Percentiles rank a stretch among this genome's conserved stretches.
phyloP scores from a whole-genome alignment of 495 filamentous ascomycete species.

The Bryoglossum gracile region DNA sequence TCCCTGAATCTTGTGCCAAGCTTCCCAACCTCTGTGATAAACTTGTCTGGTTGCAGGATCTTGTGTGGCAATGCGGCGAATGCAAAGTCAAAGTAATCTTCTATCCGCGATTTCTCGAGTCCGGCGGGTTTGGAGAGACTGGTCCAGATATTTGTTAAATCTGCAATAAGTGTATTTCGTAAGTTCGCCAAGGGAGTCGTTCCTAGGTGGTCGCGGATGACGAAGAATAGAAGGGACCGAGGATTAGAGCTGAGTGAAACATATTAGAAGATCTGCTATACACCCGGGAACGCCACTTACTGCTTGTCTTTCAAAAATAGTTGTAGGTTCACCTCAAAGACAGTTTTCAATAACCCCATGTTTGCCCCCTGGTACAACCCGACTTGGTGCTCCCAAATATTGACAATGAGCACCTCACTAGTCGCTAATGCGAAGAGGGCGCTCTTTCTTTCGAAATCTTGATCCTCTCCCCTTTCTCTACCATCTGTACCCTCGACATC shows the following conservation, averaged over 20 bases:
- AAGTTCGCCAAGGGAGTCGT: slow-evolving; percentile 83
- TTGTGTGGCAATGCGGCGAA: slow-evolving; percentile 96
- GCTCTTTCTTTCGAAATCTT: slow-evolving; percentile 97
- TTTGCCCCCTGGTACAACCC: slow-evolving; percentile 97
- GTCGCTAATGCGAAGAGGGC: slow-evolving; percentile 95
- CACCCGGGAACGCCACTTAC: slow-evolving; percentile 40
- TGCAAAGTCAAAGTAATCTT: slow-evolving; percentile 97
- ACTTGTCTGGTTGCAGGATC: slow-evolving; percentile 90
- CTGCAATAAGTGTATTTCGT: slow-evolving; percentile 81
- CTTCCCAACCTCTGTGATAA: slow-evolving; percentile 69
- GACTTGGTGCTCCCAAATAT: slow-evolving; percentile 99
- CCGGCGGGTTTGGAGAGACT: slow-evolving; percentile 85
- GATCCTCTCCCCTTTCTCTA: slow-evolving; percentile 91
- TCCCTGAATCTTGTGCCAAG: slow-evolving; percentile 75
- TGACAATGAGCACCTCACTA: slow-evolving; percentile 96
- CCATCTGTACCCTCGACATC: slow-evolving; percentile 98
- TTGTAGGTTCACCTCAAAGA: slow-evolving; percentile 97
- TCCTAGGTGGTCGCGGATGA: slow-evolving; percentile 93
- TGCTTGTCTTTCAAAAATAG: slow-evolving; percentile 90
- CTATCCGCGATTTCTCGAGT: slow-evolving; percentile 79
- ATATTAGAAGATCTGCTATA: slow-evolving; percentile 17
- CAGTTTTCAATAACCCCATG: slow-evolving; percentile 96
- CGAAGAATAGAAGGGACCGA: slow-evolving; percentile 92
- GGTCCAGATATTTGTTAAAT: slow-evolving; percentile 85
- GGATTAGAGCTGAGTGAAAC: slow-evolving; percentile 68